phyloP scores from a whole-genome alignment of 2,329 filamentous ascomycete species.

The Botrytis fabae region DNA sequence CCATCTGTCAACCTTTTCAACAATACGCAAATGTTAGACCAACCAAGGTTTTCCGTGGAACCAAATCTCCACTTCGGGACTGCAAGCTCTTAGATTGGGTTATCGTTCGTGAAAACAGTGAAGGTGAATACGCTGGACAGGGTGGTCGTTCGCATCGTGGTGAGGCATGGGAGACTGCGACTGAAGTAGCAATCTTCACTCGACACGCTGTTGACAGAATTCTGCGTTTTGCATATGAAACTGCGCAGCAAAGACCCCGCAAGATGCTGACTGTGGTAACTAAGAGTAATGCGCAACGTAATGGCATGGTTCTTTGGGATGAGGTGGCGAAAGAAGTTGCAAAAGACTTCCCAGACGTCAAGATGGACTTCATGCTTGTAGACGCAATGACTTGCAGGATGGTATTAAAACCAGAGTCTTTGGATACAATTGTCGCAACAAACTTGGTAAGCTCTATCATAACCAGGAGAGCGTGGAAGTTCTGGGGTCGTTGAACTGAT shows the following conservation, averaged over 20 bases:
- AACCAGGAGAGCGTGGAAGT: not conserved
- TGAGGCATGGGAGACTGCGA: constrained; percentile 58
- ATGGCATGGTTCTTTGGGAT: constrained; percentile 70
- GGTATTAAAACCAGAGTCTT: constrained; percentile 57
- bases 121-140: constrained; percentile 52
- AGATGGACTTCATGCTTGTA: not conserved
- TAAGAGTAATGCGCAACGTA: constrained; percentile 65
- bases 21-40: constrained; percentile 68
- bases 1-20: constrained; percentile 63
- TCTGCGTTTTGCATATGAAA: constrained; percentile 63
- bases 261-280: constrained; percentile 64
- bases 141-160: constrained; percentile 60
- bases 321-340: constrained; percentile 49
- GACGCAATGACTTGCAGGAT: constrained; percentile 43
- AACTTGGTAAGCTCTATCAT: constrained; percentile 47
- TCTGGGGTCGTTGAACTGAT: not conserved
- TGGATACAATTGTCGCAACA: constrained; percentile 65
- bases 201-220: constrained; percentile 59
- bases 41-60: constrained; percentile 58
- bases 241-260: constrained; percentile 51
- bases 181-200: constrained; percentile 64
- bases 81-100: constrained; percentile 57
- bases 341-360: not conserved
- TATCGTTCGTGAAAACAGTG: constrained; percentile 65
- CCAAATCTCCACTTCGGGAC: constrained; percentile 54